These are phyloP conservation scores for Adansonia gregorii DNA, from an alignment of 441 rosid species.

Conservation along the genomic window DNA sequence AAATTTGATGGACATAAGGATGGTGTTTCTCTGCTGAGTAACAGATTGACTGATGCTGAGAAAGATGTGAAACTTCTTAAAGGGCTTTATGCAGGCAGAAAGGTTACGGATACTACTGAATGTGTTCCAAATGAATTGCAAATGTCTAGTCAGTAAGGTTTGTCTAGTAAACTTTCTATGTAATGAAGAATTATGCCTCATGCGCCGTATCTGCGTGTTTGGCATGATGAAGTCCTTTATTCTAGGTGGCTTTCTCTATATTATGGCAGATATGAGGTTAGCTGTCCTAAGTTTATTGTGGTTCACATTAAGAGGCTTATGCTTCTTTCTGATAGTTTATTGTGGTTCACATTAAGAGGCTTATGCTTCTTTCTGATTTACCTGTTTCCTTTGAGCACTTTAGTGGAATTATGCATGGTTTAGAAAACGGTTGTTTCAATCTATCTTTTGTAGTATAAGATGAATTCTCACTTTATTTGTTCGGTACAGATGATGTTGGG, in stretches of 20 bases:
- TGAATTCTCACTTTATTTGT: not conserved
- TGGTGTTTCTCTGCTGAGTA: slow-evolving; percentile 35
- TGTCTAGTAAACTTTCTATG: not conserved
- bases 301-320: not conserved
- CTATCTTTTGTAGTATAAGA: not conserved
- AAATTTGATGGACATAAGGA: slow-evolving; percentile 42
- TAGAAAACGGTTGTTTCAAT: not conserved
- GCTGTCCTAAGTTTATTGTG: not conserved
- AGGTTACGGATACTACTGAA: slow-evolving; percentile 37
- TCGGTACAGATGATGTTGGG: no score
- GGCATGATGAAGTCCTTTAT: not conserved
- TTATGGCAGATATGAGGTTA: not conserved
- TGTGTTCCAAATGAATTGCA: slow-evolving; percentile 33
- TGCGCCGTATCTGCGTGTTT: not conserved
- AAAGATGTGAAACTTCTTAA: slow-evolving; percentile 45
- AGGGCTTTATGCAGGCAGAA: slow-evolving; percentile 38
- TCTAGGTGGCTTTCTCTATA: not conserved
- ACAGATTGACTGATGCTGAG: slow-evolving; percentile 45
- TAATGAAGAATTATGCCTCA: not conserved
- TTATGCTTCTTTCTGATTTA: not conserved
- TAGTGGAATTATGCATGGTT: not conserved
- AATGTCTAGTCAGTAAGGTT: slow-evolving; percentile 21
- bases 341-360: not conserved
- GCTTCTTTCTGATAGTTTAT: not conserved
- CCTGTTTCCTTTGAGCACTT: not conserved